Evolutionary conservation across 2,329 filamentous ascomycete genomes (phyloP).

Genomic region (Verticillium nubilum): DNA sequence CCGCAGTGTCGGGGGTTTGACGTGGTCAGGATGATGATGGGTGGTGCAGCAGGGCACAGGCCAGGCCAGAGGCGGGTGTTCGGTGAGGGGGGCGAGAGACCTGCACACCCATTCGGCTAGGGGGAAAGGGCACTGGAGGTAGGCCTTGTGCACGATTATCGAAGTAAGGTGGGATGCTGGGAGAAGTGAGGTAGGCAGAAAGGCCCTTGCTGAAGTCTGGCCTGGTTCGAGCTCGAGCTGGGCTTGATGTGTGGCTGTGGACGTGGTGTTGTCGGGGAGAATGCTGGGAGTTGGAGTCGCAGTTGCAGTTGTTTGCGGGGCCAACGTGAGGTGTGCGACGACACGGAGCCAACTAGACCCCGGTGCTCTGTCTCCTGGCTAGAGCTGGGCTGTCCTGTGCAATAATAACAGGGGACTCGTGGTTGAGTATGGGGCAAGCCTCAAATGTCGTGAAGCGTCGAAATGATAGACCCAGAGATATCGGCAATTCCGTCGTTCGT

Average conservation of each 20-base stretch:
- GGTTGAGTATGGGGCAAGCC: background rate
- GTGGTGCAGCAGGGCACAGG: background rate
- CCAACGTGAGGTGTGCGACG: constrained; percentile 11
- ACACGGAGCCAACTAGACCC: constrained; percentile 6
- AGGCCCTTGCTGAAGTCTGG: background rate
- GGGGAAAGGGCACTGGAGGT: background rate
- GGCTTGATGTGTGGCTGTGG: constrained; percentile 8
- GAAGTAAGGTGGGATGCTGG: background rate
- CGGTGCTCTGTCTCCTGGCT: background rate
- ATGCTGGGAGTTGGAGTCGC: constrained; percentile 7
- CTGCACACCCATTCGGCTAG: constrained; percentile 1
- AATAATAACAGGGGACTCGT: background rate
- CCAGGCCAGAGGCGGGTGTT: background rate
- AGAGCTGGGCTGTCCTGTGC: background rate
- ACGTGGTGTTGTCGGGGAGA: constrained; percentile 2
- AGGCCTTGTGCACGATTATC: background rate
- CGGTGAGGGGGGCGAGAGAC: background rate
- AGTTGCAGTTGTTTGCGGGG: constrained; percentile 15
- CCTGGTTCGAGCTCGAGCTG: background rate
- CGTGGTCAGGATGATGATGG: background rate
- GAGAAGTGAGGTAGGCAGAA: background rate
- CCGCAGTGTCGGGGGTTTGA: background rate
- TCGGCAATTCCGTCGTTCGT: background rate
- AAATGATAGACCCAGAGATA: background rate
- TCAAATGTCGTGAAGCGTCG: background rate